phyloP scores from a whole-genome alignment of 2,329 filamentous ascomycete genomes.

The Triangularia setosa region DNA sequence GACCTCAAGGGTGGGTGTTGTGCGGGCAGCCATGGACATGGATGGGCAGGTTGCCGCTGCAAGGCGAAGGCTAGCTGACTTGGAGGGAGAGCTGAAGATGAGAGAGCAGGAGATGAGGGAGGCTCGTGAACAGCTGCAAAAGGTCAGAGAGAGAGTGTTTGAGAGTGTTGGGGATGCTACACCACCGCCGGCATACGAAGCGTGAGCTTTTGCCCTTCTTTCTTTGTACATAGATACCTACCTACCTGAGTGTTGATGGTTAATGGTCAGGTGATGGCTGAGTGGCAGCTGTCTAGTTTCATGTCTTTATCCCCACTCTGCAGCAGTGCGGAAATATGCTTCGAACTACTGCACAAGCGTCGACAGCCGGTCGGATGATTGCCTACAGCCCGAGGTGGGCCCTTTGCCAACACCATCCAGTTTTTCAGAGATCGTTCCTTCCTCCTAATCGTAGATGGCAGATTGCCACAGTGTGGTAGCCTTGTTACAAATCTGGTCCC shows the following conservation, averaged over 20 bases:
- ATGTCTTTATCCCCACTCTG: not conserved
- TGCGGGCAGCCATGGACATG: conserved; percentile 33
- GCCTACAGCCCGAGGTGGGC: not conserved
- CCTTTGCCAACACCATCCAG: not conserved
- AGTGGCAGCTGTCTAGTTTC: not conserved
- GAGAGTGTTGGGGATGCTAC: conserved; percentile 19
- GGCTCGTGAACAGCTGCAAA: conserved; percentile 40
- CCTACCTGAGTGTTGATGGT: not conserved
- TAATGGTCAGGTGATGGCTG: not conserved
- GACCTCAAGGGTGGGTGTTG: conserved; percentile 36
- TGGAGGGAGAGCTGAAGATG: conserved; percentile 32
- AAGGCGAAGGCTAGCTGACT: conserved; percentile 28
- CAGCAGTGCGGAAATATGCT: not conserved
- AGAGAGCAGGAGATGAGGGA: conserved; percentile 31
- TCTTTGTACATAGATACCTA: not conserved
- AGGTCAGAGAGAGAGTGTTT: conserved; percentile 42
- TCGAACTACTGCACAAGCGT: not conserved
- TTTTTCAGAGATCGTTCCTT: not conserved
- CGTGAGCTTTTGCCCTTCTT: not conserved
- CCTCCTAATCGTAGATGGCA: not conserved
- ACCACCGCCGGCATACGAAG: not conserved
- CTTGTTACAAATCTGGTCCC: not conserved
- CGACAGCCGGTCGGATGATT: not conserved
- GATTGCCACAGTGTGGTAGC: not conserved
- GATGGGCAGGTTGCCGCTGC: conserved; percentile 31